A percentile compares a stretch with the other conserved stretches of the same genome.
Evolutionary conservation across 257 asterid species (phyloP).

Genomic region (Ocimum tenuiflorum): DNA sequence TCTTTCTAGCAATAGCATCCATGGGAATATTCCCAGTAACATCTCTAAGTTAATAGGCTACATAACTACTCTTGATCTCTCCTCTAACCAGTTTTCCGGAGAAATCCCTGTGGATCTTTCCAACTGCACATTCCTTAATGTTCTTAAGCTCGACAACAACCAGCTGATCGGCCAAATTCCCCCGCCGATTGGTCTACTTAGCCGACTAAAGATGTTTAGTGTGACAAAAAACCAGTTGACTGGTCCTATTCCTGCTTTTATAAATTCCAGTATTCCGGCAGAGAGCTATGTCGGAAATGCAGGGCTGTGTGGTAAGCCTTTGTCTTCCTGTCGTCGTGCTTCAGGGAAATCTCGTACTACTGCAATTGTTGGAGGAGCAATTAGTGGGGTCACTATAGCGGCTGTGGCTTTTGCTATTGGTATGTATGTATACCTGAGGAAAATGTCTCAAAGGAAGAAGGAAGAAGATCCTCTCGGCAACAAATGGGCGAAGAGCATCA

Average conservation of each 20-base stretch:
- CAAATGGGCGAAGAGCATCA: constrained; percentile 51
- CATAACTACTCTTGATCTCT: constrained; percentile 55
- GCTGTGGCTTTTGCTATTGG: constrained; percentile 27
- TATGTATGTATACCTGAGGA: constrained; percentile 28
- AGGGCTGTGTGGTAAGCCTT: constrained; percentile 40
- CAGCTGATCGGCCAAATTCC: constrained; percentile 45
- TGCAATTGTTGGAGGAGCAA: constrained; percentile 30
- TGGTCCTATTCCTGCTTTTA: constrained; percentile 32
- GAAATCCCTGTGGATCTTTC: constrained; percentile 50
- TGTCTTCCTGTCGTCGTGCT: constrained; percentile 22
- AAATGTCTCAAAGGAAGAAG: constrained; percentile 35
- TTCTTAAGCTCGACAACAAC: constrained; percentile 51
- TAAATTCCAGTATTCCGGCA: not conserved
- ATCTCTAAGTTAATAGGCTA: constrained; percentile 35
- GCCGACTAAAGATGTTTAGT: constrained; percentile 29
- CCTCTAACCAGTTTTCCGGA: constrained; percentile 65
- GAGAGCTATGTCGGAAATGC: constrained; percentile 31
- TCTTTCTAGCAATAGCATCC: constrained; percentile 55
- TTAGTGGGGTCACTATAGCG: constrained; percentile 32
- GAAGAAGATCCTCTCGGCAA: constrained; percentile 48
- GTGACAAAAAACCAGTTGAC: constrained; percentile 32
- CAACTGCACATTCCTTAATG: constrained; percentile 49
- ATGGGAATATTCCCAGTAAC: constrained; percentile 49
- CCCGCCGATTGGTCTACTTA: constrained; percentile 27
- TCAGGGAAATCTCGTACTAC: constrained; percentile 17